phyloP scores from a whole-genome alignment of 2,329 filamentous ascomycete species.

The Thielaviopsis euricoi region DNA sequence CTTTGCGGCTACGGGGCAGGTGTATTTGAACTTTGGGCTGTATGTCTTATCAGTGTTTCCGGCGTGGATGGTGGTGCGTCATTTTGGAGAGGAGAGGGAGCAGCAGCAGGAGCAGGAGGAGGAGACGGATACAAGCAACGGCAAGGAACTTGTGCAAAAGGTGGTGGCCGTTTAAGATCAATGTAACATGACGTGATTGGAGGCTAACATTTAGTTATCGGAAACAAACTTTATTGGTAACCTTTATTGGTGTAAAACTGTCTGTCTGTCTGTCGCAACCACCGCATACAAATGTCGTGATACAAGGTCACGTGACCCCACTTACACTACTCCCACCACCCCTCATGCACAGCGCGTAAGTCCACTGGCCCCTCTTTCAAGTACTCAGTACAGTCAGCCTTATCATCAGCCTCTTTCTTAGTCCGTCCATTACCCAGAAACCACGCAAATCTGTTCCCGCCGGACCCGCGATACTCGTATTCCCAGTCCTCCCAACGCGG shows the following conservation, averaged over 20 bases:
- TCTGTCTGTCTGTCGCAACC: background rate
- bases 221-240: too few relatives aligned
- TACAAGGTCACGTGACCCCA: background rate
- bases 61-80: conserved; percentile 47
- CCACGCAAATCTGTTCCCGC: conserved; percentile 38
- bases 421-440: conserved; percentile 55
- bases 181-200: too few relatives aligned
- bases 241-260: too few relatives aligned
- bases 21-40: conserved; percentile 55
- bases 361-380: conserved; percentile 41
- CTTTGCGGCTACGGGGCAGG: conserved; percentile 47
- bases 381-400: conserved; percentile 47
- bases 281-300: background rate
- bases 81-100: conserved; percentile 26
- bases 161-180: too few relatives aligned
- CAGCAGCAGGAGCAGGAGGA: too few relatives aligned
- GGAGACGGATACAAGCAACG: too few relatives aligned
- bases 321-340: conserved; percentile 35
- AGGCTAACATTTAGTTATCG: too few relatives aligned
- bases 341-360: conserved; percentile 46
- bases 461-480: conserved; percentile 27
- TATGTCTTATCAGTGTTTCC: conserved; percentile 49
- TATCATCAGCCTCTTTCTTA: conserved; percentile 35
- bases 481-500: conserved; percentile 40
- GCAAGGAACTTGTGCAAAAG: too few relatives aligned